Evolutionary conservation across 331 rosid genomes (phyloP), one percentile per base, ranked within the genome.

Genomic region (Ulmus americana): DNA sequence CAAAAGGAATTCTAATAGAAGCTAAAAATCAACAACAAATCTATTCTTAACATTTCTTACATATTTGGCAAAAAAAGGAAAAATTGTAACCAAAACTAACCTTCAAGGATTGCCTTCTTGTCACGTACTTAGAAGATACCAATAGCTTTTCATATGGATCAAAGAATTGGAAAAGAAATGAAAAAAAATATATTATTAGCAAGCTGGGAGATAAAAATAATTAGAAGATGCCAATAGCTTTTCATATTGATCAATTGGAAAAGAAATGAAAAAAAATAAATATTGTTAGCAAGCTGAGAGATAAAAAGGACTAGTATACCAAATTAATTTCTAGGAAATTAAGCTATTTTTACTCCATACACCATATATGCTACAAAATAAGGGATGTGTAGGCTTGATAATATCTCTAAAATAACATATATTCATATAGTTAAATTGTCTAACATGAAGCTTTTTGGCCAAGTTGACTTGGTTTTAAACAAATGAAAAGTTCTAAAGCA

Each of bases 41-140:
- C 47, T 38, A 68, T 60, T n/a, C 60, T 79, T 61, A 67, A 76
- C 42, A 57, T 68, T 77, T 59, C 69, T 45, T 13, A 39, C 10
- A 47, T 42, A 73, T 59, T 28, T 51, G 41, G 16, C 15, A 70
- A 48, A 16, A 18, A 68, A 50, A 48, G 70, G 7, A 69, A 64
- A 60, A 64, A 42, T 10, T 61, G 22, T 58, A 14, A 61, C 22
- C 42, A 61, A 66, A 84, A 79, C 83, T 56, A 39, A 94, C 98
- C 97, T 94, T 94, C 76, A 94, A 85, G 63, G 98, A 89, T 65
- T 89, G 98, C 75, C 97, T 87, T 78, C 95, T 85, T 61, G 97
- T 94, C 74, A 94, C 98, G 68, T 94, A 94, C 81, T 87, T 94
- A 63, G 97, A 48, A 72, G 97, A 92, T 42, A 80, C 82, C 85